Conservation (phyloP, 768 basidiomycete genomes). For the Russula virescens region DNA sequence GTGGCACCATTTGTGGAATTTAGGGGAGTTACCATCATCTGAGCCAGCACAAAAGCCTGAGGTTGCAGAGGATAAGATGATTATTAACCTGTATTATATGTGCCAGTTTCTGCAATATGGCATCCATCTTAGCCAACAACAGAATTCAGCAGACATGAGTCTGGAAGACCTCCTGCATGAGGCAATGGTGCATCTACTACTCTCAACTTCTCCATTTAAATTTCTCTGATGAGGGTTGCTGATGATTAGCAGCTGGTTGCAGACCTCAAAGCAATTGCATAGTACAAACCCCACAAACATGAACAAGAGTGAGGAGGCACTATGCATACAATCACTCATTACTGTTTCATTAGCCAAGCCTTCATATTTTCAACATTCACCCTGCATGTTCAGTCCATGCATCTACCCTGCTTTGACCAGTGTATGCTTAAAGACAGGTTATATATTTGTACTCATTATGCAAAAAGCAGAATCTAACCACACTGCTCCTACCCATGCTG, state of each 20-base stretch:
- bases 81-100: constrained; percentile 81
- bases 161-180: no score
- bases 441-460: constrained; percentile 21
- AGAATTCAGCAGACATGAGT: constrained; percentile 19
- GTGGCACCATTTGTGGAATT: neutral
- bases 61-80: constrained; percentile 52
- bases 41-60: no score
- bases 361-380: neutral
- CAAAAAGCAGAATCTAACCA: constrained; percentile 9
- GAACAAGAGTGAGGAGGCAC: neutral
- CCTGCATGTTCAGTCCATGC: constrained; percentile 12
- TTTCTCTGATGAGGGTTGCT: neutral
- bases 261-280: constrained; percentile 20
- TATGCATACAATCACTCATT: no score
- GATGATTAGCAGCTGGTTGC: constrained; percentile 17
- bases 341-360: constrained; percentile 22
- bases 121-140: constrained; percentile 49
- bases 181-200: constrained; percentile 3
- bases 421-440: constrained; percentile 11
- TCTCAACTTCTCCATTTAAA: neutral
- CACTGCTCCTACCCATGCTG: neutral
- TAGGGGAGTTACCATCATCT: constrained; percentile 32
- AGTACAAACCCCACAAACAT: neutral
- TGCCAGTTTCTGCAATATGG: constrained; percentile 65
- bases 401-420: neutral